Evolutionary conservation across 139 green algal genomes (phyloP).

Genomic region (Penium margaritaceum): DNA sequence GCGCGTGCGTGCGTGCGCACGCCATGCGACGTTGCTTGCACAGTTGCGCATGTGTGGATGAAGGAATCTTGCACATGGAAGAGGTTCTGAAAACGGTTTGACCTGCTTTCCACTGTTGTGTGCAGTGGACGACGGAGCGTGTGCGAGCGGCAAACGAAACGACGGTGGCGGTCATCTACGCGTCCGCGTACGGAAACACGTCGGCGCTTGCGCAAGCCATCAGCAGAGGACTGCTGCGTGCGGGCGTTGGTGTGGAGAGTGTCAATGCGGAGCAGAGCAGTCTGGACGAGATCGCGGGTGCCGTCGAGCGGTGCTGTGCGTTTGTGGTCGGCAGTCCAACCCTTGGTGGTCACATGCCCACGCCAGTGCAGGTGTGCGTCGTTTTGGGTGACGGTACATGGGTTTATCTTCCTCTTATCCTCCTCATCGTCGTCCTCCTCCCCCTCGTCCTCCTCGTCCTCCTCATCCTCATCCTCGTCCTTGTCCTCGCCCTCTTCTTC

Average conservation of each 20-base stretch:
- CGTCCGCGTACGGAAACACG: conserved; percentile 91
- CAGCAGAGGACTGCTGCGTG: conserved; percentile 70
- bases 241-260: conserved; percentile 78
- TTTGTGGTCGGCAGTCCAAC: conserved; percentile 90
- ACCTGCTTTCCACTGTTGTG: too few species aligned
- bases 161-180: conserved; percentile 77
- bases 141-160: conserved; percentile 38
- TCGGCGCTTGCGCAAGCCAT: conserved; percentile 81
- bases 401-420: too few species aligned
- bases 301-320: conserved; percentile 58
- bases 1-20: too few species aligned
- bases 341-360: conserved; percentile 91
- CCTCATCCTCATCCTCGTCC: too few species aligned
- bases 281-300: conserved; percentile 56
- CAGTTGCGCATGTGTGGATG: too few species aligned
- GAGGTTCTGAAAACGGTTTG: too few species aligned
- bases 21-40: too few species aligned
- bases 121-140: conserved; percentile 58
- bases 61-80: too few species aligned
- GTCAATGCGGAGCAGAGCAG: conserved; percentile 78
- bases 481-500: too few species aligned
- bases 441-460: too few species aligned
- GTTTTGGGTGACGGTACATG: too few species aligned
- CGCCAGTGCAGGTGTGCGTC: conserved; percentile 70
- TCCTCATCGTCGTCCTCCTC: too few species aligned